Conservation (phyloP, 306 rosid genomes). For the Cyamopsis tetragonoloba region DNA sequence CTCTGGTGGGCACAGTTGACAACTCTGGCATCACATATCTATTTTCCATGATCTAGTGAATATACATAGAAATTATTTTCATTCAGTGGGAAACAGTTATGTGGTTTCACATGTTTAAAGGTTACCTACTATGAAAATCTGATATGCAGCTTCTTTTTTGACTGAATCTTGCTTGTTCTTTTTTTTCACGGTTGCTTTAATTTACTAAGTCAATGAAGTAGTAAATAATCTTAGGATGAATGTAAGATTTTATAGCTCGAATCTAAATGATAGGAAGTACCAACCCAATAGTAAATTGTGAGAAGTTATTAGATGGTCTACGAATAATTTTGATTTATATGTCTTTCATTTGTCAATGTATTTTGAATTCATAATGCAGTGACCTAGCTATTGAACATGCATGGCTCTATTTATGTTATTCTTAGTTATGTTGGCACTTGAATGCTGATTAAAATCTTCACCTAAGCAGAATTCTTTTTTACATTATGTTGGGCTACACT, state of each 20-base stretch:
- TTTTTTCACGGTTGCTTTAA: not conserved
- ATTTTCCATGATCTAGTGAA: slow-evolving; percentile 10
- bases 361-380: not conserved
- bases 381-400: not conserved
- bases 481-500: slow-evolving; percentile 1
- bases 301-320: too few relatives aligned
- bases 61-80: not conserved
- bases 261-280: too few relatives aligned
- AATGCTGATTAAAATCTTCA: not conserved
- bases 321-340: too few relatives aligned
- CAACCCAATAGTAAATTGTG: too few relatives aligned
- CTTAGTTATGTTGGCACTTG: not conserved
- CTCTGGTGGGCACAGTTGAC: not conserved
- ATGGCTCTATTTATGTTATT: not conserved
- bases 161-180: not conserved
- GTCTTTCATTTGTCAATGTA: too few relatives aligned
- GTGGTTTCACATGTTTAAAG: not conserved
- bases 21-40: not conserved
- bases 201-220: too few relatives aligned
- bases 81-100: not conserved
- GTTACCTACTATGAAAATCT: too few relatives aligned
- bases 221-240: too few relatives aligned
- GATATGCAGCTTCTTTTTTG: not conserved
- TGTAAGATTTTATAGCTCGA: too few relatives aligned
- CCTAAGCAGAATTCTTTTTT: not conserved